A percentile compares a stretch with the other conserved stretches of the same genome.
These are phyloP conservation scores for Posidonia oceanica DNA, from an alignment of 116 monocot species.

Conservation along the genomic window DNA sequence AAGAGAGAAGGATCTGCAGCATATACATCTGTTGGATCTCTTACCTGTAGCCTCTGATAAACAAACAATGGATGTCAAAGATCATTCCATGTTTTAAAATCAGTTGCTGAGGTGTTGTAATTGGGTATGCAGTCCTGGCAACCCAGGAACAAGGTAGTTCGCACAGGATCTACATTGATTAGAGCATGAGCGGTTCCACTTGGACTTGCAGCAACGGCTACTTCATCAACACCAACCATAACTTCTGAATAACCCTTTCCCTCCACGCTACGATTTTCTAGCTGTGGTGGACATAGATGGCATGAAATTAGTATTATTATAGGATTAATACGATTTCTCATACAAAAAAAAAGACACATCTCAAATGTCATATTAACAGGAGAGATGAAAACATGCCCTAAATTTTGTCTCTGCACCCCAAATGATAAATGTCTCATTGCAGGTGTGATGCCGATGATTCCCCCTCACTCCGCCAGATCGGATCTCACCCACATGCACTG, in stretches of 20 bases:
- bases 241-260: constrained; percentile 69
- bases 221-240: constrained; percentile 40
- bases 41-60: background rate
- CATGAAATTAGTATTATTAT: background rate
- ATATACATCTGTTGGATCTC: no score
- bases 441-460: constrained; percentile 78
- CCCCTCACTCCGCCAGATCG: constrained; percentile 73
- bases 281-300: constrained; percentile 10
- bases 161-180: constrained; percentile 45
- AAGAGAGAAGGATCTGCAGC: no score
- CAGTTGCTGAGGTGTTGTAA: constrained; percentile 53
- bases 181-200: constrained; percentile 81
- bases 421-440: constrained; percentile 93
- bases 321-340: no score
- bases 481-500: constrained; percentile 78
- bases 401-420: constrained; percentile 88
- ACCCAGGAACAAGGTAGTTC: constrained; percentile 62
- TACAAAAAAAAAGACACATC: background rate
- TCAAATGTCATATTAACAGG: background rate
- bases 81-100: constrained; percentile 77
- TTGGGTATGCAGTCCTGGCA: constrained; percentile 52
- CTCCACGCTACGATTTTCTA: constrained; percentile 44
- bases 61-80: constrained; percentile 17
- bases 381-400: constrained; percentile 31
- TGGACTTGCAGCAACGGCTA: constrained; percentile 60